Base-by-base conservation (phyloP, 805 yeast genomes). In the Cyberlindnera galapagoensis region DNA sequence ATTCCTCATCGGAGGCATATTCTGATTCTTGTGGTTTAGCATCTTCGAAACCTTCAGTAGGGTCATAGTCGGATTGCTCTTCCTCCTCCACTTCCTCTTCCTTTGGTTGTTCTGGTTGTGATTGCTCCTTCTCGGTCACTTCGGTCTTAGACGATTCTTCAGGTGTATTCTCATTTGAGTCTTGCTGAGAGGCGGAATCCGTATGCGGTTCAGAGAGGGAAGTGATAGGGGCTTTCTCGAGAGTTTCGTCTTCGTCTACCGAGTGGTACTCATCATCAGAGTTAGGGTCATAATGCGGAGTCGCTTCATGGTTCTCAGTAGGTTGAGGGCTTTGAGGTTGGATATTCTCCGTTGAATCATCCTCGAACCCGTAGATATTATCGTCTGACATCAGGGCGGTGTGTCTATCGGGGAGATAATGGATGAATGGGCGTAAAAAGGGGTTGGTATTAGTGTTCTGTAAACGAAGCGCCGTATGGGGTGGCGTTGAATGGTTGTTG, bases 1-100 rank as follows among this genome's bases (percentile, higher is more conserved):
- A 42, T 14, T 33, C 44, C 25, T 43, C 47, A 16, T 40, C 48
- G 5, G 41, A 47, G 3, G 44, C 39, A 4, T 31, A 9, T 12
- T 25, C 21, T 16, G 18, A 18, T 15, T 18, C 13, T 17, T 13
- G 15, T n/a, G 14, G 23, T 7, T 17, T 25, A 18, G 30, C 24
- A n/a, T 7, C 28, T 16, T 21, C 26, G 25, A 17, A 21, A 7
- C 22, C 28, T 10, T 43, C 16, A 18, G 25, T 27, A 6, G 40
- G 40, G 19, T 37, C 40, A 22, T 37, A 37, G 18, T 37, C 40
- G 9, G 33, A 29, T 9, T 28, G 35, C 9, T 37, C 38, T 2
- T 21, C 28, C 4, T 43, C 44, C 6, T 48, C 52, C 14, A 34
- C 42, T 14, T 22, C 22, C 5, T 28, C 26, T 9, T 39, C 33